A percentile compares a stretch with the other conserved stretches of the same genome.
phyloP scores from a whole-genome alignment of 179 eudicot species.

The Carnegiea gigantea region DNA sequence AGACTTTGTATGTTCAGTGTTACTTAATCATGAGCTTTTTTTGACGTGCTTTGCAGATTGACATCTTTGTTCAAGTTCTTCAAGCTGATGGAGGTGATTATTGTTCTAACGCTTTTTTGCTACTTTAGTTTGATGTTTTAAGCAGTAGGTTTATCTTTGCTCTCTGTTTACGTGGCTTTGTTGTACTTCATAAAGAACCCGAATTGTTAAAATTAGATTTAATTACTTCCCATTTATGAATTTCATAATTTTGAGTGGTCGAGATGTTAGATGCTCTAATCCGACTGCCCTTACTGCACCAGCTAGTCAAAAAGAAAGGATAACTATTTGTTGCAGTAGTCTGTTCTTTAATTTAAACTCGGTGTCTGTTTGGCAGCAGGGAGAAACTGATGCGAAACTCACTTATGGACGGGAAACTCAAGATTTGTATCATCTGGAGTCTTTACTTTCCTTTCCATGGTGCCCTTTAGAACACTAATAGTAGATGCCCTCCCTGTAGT shows the following conservation, averaged over 20 bases:
- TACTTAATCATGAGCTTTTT: background rate
- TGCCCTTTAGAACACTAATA: too few species aligned
- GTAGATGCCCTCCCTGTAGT: too few species aligned
- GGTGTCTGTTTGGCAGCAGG: background rate
- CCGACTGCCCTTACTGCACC: too few species aligned
- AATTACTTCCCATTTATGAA: background rate
- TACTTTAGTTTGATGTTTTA: background rate
- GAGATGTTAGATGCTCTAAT: too few species aligned
- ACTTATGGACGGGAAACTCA: background rate
- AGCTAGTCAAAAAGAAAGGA: too few species aligned
- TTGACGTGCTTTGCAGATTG: conserved; percentile 56
- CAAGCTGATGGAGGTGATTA: conserved; percentile 95
- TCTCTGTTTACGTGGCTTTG: background rate
- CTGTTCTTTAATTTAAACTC: too few species aligned
- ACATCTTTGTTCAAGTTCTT: conserved; percentile 96
- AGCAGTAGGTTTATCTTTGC: background rate
- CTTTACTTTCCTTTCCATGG: background rate
- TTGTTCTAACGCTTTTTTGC: background rate
- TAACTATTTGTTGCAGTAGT: too few species aligned
- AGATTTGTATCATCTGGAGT: background rate
- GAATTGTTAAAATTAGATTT: background rate
- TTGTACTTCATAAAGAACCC: background rate
- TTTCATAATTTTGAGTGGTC: background rate
- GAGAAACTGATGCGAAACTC: background rate
- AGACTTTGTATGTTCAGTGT: conserved; percentile 10